Percentiles rank a stretch among this genome's conserved stretches.
Evolutionary conservation across 1,284 basidiomycete species (phyloP).

Genomic region (Tylopilus sp.): DNA sequence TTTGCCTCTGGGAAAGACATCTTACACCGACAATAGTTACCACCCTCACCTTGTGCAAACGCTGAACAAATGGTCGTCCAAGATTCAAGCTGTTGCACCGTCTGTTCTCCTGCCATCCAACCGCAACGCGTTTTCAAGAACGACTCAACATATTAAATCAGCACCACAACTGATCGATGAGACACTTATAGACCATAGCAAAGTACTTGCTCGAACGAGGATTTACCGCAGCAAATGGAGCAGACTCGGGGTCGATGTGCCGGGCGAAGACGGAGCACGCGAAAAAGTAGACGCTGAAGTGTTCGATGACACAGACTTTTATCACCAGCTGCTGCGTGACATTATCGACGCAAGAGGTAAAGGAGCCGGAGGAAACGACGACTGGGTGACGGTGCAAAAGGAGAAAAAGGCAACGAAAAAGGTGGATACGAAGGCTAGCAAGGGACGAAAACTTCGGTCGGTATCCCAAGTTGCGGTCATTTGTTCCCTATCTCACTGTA

Average conservation of each 20-base stretch:
- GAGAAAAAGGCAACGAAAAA: conserved; percentile 71
- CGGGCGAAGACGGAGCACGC: conserved; percentile 24
- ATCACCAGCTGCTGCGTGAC: conserved; percentile 83
- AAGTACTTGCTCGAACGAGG: conserved; percentile 56
- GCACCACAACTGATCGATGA: conserved; percentile 73
- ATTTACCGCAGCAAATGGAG: conserved; percentile 43
- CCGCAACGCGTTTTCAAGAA: conserved; percentile 57
- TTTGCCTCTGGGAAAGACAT: conserved; percentile 2
- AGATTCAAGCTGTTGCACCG: conserved; percentile 85
- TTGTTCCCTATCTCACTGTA: conserved; percentile 9
- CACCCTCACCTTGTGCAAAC: conserved; percentile 71
- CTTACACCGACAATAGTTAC: conserved; percentile 38
- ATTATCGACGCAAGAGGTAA: conserved; percentile 70
- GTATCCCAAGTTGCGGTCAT: conserved; percentile 22
- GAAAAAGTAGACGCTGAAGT: conserved; percentile 48
- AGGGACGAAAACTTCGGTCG: conserved; percentile 80
- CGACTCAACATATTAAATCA: conserved; percentile 49
- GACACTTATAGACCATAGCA: conserved; percentile 51
- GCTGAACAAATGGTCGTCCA: conserved; percentile 86
- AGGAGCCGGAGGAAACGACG: conserved; percentile 40
- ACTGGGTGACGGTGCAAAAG: conserved; percentile 64
- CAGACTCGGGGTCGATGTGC: conserved; percentile 37
- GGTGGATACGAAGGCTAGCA: conserved; percentile 90
- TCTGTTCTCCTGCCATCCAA: conserved; percentile 67
- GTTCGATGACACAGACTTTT: conserved; percentile 89